phyloP scores from a whole-genome alignment of 495 filamentous ascomycete genomes.

The Penicillium angulare region DNA sequence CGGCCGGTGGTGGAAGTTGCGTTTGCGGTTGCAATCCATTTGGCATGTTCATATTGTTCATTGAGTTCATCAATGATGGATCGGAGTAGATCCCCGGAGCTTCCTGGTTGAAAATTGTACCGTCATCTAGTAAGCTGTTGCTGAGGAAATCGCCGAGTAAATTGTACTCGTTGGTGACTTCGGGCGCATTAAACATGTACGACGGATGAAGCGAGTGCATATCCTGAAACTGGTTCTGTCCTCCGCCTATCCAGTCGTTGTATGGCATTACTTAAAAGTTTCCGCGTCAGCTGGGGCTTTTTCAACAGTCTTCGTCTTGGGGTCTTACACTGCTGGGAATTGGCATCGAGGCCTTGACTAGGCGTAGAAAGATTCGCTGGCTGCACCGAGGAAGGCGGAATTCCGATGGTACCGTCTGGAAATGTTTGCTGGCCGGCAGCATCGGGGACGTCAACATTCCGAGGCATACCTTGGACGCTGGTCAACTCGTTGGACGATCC shows the following conservation, averaged over 20 bases:
- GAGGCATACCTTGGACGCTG: constrained; percentile 38
- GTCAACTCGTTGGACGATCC: constrained; percentile 48
- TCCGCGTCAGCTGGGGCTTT: constrained; percentile 25
- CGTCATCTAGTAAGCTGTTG: constrained; percentile 81
- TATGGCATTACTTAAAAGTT: constrained; percentile 61
- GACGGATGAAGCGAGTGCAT: constrained; percentile 92
- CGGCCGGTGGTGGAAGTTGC: constrained; percentile 32
- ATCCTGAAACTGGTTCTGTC: constrained; percentile 82
- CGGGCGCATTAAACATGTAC: constrained; percentile 93
- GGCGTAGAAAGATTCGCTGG: constrained; percentile 32
- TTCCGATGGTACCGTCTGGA: constrained; percentile 33
- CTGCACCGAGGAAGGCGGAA: constrained; percentile 34
- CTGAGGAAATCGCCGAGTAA: constrained; percentile 93
- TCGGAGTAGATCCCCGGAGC: constrained; percentile 55
- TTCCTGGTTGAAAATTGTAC: constrained; percentile 63
- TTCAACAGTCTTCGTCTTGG: not conserved
- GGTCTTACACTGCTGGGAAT: constrained; percentile 73
- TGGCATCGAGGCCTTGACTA: constrained; percentile 51
- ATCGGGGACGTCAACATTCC: constrained; percentile 41
- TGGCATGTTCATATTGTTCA: constrained; percentile 37
- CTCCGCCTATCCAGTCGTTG: constrained; percentile 67
- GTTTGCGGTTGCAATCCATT: constrained; percentile 35
- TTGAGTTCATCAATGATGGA: constrained; percentile 51
- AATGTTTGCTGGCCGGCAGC: constrained; percentile 43
- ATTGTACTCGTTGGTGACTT: constrained; percentile 94